Percentiles rank a stretch among this genome's conserved stretches.
phyloP scores from a whole-genome alignment of 495 filamentous ascomycete species.

The Penicillium bialowiezense region DNA sequence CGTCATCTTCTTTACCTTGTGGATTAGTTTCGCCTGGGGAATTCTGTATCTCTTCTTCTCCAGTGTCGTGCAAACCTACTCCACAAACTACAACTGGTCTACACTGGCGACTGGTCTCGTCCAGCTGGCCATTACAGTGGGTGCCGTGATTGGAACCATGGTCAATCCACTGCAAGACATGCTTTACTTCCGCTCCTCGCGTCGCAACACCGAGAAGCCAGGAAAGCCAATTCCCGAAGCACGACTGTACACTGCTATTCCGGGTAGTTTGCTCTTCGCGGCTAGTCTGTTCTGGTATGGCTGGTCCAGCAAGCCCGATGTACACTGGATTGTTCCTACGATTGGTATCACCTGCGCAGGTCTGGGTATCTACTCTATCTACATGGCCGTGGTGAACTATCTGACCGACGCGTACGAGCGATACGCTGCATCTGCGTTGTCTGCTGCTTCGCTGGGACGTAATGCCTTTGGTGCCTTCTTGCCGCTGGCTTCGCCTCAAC shows the following conservation, averaged over 20 bases:
- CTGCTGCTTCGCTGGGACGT: conserved; percentile 32
- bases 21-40: conserved; percentile 52
- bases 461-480: conserved; percentile 35
- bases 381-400: conserved; percentile 49
- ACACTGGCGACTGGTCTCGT: conserved; percentile 32
- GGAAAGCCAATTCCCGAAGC: conserved; percentile 39
- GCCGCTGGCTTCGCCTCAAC: conserved; percentile 35
- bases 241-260: conserved; percentile 37
- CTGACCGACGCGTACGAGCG: conserved; percentile 46
- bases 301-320: conserved; percentile 28
- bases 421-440: conserved; percentile 37
- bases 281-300: conserved; percentile 44
- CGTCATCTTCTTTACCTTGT: conserved; percentile 50
- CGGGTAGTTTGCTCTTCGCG: conserved; percentile 40
- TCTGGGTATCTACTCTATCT: conserved; percentile 44
- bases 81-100: conserved; percentile 35
- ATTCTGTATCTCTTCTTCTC: conserved; percentile 49
- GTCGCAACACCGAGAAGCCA: conserved; percentile 25
- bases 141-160: conserved; percentile 38
- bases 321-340: conserved; percentile 43
- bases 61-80: conserved; percentile 39
- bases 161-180: conserved; percentile 41
- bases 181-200: conserved; percentile 33
- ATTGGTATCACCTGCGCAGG: conserved; percentile 31
- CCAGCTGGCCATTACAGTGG: conserved; percentile 42